phyloP scores from a whole-genome alignment of 768 basidiomycete genomes.

The Panellus pusillus region DNA sequence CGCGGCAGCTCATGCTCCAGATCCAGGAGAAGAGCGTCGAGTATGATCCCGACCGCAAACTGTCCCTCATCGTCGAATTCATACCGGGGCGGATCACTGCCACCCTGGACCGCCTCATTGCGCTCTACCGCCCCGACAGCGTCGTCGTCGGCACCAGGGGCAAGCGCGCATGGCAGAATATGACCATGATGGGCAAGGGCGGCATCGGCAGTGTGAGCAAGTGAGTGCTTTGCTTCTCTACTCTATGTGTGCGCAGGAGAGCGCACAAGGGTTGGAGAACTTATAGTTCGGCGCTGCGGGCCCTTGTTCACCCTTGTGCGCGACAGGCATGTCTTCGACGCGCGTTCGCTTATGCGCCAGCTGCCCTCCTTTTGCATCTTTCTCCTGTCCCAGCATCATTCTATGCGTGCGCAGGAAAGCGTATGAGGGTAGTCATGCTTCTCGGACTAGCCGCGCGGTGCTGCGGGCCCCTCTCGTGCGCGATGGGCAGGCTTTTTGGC shows the following conservation, averaged over 20 bases:
- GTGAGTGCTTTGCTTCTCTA: slow-evolving; percentile 22
- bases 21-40: slow-evolving; percentile 83
- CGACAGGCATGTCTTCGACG: too few relatives aligned
- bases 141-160: slow-evolving; percentile 93
- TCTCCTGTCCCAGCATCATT: too few relatives aligned
- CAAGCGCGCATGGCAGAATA: slow-evolving; percentile 42
- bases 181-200: slow-evolving; percentile 35
- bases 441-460: too few relatives aligned
- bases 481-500: too few relatives aligned
- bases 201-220: slow-evolving; percentile 56
- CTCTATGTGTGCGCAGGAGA: neutral
- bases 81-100: slow-evolving; percentile 89
- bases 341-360: too few relatives aligned
- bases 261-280: too few relatives aligned
- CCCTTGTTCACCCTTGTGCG: too few relatives aligned
- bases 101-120: slow-evolving; percentile 89
- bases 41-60: slow-evolving; percentile 72
- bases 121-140: slow-evolving; percentile 88
- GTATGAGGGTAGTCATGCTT: too few relatives aligned
- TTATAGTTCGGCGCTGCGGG: too few relatives aligned
- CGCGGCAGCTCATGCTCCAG: slow-evolving; percentile 72
- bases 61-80: slow-evolving; percentile 91
- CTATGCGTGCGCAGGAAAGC: too few relatives aligned
- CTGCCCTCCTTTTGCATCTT: too few relatives aligned
- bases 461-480: too few relatives aligned